phyloP scores from a whole-genome alignment of 805 yeast genomes.

The Ogataea pilisensis region DNA sequence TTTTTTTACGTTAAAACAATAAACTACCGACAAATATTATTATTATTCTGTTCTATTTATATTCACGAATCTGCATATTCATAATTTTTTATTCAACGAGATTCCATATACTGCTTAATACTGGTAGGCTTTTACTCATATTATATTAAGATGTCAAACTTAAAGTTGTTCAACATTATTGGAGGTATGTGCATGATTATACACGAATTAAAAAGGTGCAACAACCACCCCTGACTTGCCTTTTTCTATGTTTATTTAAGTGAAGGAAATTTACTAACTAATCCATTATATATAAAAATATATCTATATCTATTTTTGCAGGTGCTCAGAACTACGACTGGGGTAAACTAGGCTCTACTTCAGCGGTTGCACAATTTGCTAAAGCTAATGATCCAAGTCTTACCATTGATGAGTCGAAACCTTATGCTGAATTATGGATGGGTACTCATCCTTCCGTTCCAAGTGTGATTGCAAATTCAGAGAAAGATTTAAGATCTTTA shows the following conservation, averaged over 20 bases:
- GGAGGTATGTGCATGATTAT: conserved; percentile 35
- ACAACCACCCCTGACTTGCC: background rate
- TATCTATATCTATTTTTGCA: conserved; percentile 4
- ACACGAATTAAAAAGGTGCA: background rate
- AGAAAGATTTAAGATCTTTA: conserved; percentile 61
- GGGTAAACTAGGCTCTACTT: conserved; percentile 71
- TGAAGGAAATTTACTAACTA: background rate
- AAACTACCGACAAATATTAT: no score
- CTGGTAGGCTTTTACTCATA: background rate
- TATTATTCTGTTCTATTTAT: no score
- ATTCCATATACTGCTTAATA: no score
- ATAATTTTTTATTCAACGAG: no score
- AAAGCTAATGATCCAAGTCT: conserved; percentile 60
- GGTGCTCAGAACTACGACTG: conserved; percentile 38
- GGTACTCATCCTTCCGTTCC: conserved; percentile 96
- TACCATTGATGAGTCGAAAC: conserved; percentile 64
- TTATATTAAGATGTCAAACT: conserved; percentile 5
- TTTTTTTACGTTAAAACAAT: no score
- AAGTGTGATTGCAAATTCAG: conserved; percentile 52
- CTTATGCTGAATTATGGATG: conserved; percentile 99
- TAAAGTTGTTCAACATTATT: conserved; percentile 28
- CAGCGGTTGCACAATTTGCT: conserved; percentile 90
- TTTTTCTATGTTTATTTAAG: no score
- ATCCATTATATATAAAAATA: no score
- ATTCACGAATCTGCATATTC: no score